phyloP scores from a whole-genome alignment of 306 rosid genomes.

The Leucaena leucocephala region DNA sequence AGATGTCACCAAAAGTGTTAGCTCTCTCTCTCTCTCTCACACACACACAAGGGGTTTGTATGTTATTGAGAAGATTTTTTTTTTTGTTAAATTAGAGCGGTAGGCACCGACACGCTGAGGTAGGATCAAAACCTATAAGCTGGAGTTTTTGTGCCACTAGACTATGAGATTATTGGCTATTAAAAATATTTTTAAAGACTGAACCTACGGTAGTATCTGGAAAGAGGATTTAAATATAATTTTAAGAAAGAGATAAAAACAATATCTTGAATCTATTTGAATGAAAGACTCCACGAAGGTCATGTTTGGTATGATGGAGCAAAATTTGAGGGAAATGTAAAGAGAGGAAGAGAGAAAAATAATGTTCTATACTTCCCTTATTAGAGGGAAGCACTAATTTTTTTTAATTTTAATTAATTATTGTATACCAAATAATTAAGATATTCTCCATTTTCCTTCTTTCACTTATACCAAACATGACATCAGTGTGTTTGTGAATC shows the following conservation, averaged over 20 bases:
- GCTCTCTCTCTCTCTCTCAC: constrained; percentile 33
- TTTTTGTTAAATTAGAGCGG: too few relatives aligned
- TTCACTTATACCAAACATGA: not conserved
- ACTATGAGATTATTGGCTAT: too few relatives aligned
- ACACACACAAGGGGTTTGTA: not conserved
- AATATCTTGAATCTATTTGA: not conserved
- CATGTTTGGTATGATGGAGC: not conserved
- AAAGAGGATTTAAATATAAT: not conserved
- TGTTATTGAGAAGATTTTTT: not conserved
- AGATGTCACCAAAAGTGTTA: constrained; percentile 84
- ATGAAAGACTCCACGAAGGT: not conserved
- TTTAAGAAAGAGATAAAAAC: not conserved
- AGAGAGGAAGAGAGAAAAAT: not conserved
- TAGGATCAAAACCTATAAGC: too few relatives aligned
- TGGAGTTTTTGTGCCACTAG: too few relatives aligned
- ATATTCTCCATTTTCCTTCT: not conserved
- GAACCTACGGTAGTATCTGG: too few relatives aligned
- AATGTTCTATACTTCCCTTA: not conserved
- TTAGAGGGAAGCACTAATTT: not conserved
- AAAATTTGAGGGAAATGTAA: not conserved
- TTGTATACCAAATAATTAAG: not conserved
- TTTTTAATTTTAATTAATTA: not conserved
- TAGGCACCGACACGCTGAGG: too few relatives aligned
- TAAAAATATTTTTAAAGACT: not conserved
- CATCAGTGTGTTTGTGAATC: not conserved